phyloP scores from a whole-genome alignment of 2,329 filamentous ascomycete species.

The Hypoxylon sp. region DNA sequence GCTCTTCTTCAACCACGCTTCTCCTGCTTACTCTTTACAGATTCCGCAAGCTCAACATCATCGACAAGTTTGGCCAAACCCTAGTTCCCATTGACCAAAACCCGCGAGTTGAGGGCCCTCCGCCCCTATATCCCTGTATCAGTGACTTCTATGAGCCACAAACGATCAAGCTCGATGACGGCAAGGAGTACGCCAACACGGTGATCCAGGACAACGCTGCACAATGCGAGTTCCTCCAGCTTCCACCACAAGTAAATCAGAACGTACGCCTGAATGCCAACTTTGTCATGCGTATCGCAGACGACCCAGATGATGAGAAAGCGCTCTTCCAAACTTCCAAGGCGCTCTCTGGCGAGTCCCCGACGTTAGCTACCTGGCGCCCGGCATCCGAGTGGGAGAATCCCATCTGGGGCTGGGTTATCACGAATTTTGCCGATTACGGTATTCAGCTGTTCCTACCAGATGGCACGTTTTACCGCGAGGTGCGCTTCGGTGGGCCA shows the following conservation, averaged over 20 bases:
- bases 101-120: slow-evolving; percentile 34
- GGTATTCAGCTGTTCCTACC: slow-evolving; percentile 60
- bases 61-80: slow-evolving; percentile 66
- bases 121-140: slow-evolving; percentile 49
- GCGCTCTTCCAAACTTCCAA: too few relatives aligned
- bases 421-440: slow-evolving; percentile 60
- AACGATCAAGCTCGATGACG: not conserved
- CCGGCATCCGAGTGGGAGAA: slow-evolving; percentile 56
- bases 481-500: slow-evolving; percentile 57
- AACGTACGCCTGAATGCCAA: slow-evolving; percentile 52
- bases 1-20: not conserved
- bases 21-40: not conserved
- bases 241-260: slow-evolving; percentile 58
- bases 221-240: slow-evolving; percentile 50
- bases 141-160: slow-evolving; percentile 56
- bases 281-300: slow-evolving; percentile 46
- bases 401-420: slow-evolving; percentile 61
- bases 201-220: slow-evolving; percentile 50
- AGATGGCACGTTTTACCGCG: slow-evolving; percentile 61
- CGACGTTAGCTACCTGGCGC: slow-evolving; percentile 41
- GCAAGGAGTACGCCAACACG: slow-evolving; percentile 46
- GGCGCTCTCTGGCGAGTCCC: too few relatives aligned
- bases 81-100: slow-evolving; percentile 53
- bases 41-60: slow-evolving; percentile 60
- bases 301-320: not conserved